These are phyloP conservation scores for Diaporthe ampelina DNA, from an alignment of 2,329 filamentous ascomycete species.

Conservation along the genomic window DNA sequence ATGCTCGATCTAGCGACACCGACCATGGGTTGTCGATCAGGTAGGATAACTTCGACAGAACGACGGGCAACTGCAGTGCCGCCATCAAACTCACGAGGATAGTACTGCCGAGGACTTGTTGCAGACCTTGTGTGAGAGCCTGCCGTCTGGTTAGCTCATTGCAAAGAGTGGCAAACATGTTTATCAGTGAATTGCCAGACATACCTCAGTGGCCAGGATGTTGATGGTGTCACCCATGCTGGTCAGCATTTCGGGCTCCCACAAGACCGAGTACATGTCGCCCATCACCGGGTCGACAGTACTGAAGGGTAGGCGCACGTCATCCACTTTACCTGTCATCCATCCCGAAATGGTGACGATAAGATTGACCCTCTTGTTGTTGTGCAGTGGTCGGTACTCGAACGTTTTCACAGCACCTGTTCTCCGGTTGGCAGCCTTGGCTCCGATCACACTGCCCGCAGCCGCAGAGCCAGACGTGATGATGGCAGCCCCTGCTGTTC, in stretches of 20 bases:
- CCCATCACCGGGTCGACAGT: conserved; percentile 98
- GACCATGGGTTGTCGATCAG: conserved; percentile 99
- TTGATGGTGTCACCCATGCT: conserved; percentile 99
- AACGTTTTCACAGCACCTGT: conserved; percentile 96
- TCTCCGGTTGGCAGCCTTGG: conserved; percentile 85
- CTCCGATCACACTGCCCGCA: conserved; percentile 88
- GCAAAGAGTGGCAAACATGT: background rate
- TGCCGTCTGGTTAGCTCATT: conserved; percentile 53
- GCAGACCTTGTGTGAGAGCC: conserved; percentile 95
- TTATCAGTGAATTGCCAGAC: conserved; percentile 53
- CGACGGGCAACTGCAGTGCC: conserved; percentile 89
- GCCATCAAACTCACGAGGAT: conserved; percentile 92
- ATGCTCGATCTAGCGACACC: conserved; percentile 93
- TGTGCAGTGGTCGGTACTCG: conserved; percentile 95
- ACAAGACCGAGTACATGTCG: conserved; percentile 95
- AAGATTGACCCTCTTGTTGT: conserved; percentile 96
- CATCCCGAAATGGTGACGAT: conserved; percentile 96
- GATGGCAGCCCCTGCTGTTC: conserved; percentile 91
- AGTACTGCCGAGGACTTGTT: conserved; percentile 93
- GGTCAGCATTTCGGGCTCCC: conserved; percentile 98
- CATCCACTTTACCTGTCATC: conserved; percentile 98
- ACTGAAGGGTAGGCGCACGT: conserved; percentile 94
- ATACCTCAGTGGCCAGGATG: conserved; percentile 94
- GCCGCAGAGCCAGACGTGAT: conserved; percentile 92
- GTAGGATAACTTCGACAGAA: conserved; percentile 93